These are phyloP conservation scores for Vicia faba DNA, from an alignment of 306 rosid species.

Conservation along the genomic window DNA sequence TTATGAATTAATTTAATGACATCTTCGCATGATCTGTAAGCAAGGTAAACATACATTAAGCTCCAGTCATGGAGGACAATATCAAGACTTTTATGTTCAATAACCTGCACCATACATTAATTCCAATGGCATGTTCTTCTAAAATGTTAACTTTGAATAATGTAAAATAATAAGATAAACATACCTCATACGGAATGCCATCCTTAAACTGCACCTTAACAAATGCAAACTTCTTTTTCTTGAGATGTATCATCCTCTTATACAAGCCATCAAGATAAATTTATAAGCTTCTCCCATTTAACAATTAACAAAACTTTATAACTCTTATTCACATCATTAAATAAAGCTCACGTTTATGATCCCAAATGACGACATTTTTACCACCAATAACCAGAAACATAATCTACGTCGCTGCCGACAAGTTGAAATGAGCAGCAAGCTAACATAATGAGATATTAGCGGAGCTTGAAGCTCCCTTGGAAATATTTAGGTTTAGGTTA, in stretches of 20 bases:
- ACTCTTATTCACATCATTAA: too few species aligned
- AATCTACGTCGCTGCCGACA: too few species aligned
- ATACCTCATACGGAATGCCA: constrained; percentile 47
- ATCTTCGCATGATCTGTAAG: constrained; percentile 83
- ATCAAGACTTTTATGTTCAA: constrained; percentile 96
- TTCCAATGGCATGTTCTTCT: constrained; percentile 29
- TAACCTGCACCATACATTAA: constrained; percentile 58
- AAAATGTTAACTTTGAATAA: constrained; percentile 11
- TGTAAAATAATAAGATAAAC: constrained; percentile 5
- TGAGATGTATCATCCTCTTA: constrained; percentile 96
- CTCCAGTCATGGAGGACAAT: constrained; percentile 99
- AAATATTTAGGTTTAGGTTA: too few species aligned
- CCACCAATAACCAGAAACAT: too few species aligned
- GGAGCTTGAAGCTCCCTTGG: too few species aligned
- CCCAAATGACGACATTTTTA: too few species aligned
- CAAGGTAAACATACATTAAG: constrained; percentile 24
- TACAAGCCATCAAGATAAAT: constrained; percentile 95
- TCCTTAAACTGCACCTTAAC: constrained; percentile 57
- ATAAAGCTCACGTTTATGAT: too few species aligned
- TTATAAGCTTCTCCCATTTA: constrained; percentile 51
- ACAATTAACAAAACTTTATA: too few species aligned
- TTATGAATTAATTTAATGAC: constrained; percentile 88
- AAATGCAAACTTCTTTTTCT: constrained; percentile 96
- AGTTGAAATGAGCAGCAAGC: too few species aligned
- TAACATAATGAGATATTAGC: too few species aligned